Evolutionary conservation across 179 eudicot genomes (phyloP).

Genomic region (Carnegiea gigantea): DNA sequence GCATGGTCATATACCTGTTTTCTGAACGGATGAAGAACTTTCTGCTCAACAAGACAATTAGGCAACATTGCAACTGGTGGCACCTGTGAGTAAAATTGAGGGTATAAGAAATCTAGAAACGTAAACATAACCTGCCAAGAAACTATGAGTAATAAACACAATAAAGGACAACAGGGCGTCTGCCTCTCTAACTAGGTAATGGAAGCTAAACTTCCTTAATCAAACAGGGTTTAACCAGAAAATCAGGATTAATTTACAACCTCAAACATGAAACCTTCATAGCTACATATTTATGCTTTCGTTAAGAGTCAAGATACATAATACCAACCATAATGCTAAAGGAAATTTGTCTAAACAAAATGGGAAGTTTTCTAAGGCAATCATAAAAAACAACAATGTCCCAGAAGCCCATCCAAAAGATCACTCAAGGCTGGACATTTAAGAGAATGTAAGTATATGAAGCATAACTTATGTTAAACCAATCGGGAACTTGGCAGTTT

Average conservation of each 20-base stretch:
- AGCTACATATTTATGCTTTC: neutral
- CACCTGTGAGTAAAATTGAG: conserved; percentile 44
- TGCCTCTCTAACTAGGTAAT: neutral
- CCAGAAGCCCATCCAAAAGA: neutral
- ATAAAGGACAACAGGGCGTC: neutral
- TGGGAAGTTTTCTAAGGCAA: neutral
- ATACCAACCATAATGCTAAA: neutral
- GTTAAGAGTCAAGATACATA: neutral
- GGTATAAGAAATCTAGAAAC: neutral
- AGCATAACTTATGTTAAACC: neutral
- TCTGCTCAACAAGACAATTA: conserved; percentile 63
- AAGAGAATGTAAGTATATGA: neutral
- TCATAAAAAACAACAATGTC: too few species aligned
- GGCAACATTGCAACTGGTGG: conserved; percentile 91
- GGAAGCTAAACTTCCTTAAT: neutral
- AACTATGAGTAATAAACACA: neutral
- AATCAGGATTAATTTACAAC: neutral
- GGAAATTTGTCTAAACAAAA: neutral
- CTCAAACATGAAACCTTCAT: neutral
- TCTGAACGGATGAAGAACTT: conserved; percentile 80
- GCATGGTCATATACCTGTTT: conserved; percentile 58
- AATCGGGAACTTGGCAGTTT: neutral
- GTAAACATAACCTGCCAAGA: neutral
- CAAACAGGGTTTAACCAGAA: neutral
- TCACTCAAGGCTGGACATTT: neutral